Conservation (phyloP, 257 asterid genomes). For the Gynochthodes officinalis region DNA sequence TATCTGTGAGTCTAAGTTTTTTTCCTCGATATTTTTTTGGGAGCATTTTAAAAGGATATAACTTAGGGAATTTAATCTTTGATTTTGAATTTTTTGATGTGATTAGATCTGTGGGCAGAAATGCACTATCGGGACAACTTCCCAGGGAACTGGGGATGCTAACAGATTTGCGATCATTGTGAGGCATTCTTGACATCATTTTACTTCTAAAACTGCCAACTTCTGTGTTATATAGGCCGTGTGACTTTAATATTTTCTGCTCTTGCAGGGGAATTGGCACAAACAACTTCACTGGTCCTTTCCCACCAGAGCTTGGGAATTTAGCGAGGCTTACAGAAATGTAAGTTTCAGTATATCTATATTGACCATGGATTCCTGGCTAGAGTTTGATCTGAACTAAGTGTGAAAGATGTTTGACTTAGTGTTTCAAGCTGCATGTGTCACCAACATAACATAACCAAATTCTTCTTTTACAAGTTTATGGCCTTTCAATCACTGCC, state of each 20-base stretch:
- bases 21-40: not conserved
- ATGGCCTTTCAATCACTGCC: not conserved
- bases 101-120: conserved; percentile 46
- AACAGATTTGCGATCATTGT: conserved; percentile 54
- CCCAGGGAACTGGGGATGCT: conserved; percentile 70
- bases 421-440: not conserved
- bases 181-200: conserved; percentile 19
- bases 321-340: conserved; percentile 43
- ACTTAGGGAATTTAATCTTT: not conserved
- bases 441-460: not conserved
- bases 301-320: conserved; percentile 70
- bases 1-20: conserved; percentile 41
- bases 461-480: too few relatives aligned
- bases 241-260: not conserved
- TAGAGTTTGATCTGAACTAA: not conserved
- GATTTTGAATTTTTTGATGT: conserved; percentile 10
- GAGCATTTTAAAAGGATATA: not conserved
- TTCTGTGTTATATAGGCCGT: not conserved
- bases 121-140: conserved; percentile 64
- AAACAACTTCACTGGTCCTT: conserved; percentile 79
- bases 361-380: not conserved
- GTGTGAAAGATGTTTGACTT: not conserved
- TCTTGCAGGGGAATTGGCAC: conserved; percentile 46
- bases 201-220: not conserved
- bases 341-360: conserved; percentile 31